A percentile compares a stretch with the other conserved stretches of the same genome.
These are phyloP conservation scores for Podospora pseudoanserina DNA, from an alignment of 495 filamentous ascomycete species.

Conservation along the genomic window DNA sequence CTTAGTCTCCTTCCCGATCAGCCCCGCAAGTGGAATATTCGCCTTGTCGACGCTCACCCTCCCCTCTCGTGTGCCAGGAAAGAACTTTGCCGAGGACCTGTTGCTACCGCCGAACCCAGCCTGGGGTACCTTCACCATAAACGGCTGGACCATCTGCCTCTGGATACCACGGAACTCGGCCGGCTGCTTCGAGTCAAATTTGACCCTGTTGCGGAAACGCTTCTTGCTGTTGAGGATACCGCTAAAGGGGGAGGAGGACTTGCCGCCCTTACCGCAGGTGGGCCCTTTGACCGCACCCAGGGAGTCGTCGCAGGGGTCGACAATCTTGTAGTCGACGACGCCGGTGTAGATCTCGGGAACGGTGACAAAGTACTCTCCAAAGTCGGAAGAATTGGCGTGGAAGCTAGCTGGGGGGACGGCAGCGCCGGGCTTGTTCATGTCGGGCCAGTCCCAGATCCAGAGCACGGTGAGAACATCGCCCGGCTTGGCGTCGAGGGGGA, in stretches of 20 bases:
- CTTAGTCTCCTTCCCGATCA: constrained; percentile 20
- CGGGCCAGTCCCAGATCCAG: constrained; percentile 92
- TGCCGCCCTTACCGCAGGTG: constrained; percentile 18
- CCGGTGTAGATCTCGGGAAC: constrained; percentile 70
- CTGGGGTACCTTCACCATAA: constrained; percentile 35
- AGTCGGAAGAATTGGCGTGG: constrained; percentile 34
- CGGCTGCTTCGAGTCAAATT: constrained; percentile 28
- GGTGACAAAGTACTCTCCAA: constrained; percentile 48
- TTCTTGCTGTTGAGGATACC: background rate
- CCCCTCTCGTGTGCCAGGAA: constrained; percentile 18
- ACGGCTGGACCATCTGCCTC: constrained; percentile 35
- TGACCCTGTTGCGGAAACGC: constrained; percentile 10
- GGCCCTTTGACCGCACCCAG: constrained; percentile 29
- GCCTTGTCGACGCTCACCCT: constrained; percentile 3
- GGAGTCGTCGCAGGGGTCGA: constrained; percentile 32
- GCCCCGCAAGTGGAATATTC: constrained; percentile 24
- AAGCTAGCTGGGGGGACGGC: constrained; percentile 28
- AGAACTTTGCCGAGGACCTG: background rate
- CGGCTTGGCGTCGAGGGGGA: constrained; percentile 54
- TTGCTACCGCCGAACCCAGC: constrained; percentile 12
- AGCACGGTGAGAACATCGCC: constrained; percentile 68
- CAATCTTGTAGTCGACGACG: constrained; percentile 72
- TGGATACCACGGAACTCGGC: constrained; percentile 29
- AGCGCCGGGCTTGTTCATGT: constrained; percentile 30
- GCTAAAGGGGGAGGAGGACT: constrained; percentile 1